A percentile compares a stretch with the other conserved stretches of the same genome.
Conservation (phyloP, 192 early-diverging fungal species). For the Coemansia sp. region DNA sequence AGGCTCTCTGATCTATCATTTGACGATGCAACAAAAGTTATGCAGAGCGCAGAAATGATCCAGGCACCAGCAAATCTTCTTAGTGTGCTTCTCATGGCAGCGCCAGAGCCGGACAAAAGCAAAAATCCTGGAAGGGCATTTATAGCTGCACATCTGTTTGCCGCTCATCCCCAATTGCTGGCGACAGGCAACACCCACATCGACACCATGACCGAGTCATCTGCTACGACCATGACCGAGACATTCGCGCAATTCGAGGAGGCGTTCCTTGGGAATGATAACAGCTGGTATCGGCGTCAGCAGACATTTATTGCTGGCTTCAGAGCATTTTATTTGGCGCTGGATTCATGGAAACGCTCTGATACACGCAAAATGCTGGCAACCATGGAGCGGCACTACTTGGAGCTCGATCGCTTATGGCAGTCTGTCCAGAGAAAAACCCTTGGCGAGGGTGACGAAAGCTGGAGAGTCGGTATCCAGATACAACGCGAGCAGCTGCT, state of each 20-base stretch:
- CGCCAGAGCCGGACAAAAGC: neutral
- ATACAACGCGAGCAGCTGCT: conserved; percentile 28
- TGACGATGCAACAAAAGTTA: conserved; percentile 33
- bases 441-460: conserved; percentile 39
- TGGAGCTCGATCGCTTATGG: conserved; percentile 50
- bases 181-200: conserved; percentile 25
- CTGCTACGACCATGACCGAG: conserved; percentile 28
- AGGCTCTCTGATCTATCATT: conserved; percentile 22
- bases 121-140: conserved; percentile 29
- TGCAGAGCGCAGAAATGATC: conserved; percentile 18
- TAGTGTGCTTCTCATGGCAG: conserved; percentile 11
- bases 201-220: conserved; percentile 32
- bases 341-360: conserved; percentile 46
- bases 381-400: conserved; percentile 43
- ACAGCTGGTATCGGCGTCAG: conserved; percentile 24
- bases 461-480: conserved; percentile 35
- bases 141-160: conserved; percentile 36
- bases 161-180: conserved; percentile 30
- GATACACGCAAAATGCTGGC: conserved; percentile 34
- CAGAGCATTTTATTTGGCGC: conserved; percentile 30
- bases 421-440: conserved; percentile 46
- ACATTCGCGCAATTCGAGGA: conserved; percentile 22
- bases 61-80: conserved; percentile 21
- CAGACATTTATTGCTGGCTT: conserved; percentile 30
- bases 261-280: conserved; percentile 7